Percentiles rank a stretch among this genome's conserved stretches.
These are phyloP conservation scores for Mangifera indica DNA, from an alignment of 345 rosid genomes.

Conservation along the genomic window DNA sequence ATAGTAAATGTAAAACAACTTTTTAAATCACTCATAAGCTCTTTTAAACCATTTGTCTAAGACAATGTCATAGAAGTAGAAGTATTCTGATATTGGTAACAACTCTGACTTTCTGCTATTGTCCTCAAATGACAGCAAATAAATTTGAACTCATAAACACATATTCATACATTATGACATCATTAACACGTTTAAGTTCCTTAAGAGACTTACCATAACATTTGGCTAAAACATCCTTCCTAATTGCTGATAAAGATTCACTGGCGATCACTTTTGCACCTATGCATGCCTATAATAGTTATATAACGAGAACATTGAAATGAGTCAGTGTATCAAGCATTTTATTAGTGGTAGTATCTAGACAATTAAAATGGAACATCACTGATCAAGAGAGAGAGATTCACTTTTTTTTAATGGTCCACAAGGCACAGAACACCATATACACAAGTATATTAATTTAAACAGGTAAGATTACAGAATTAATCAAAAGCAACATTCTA, in stretches of 20 bases:
- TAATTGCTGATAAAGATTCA: conserved; percentile 83
- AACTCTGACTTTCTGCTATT: not conserved
- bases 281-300: conserved; percentile 76
- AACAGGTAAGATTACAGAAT: not conserved
- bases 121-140: not conserved
- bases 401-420: not conserved
- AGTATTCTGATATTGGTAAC: not conserved
- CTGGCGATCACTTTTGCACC: conserved; percentile 97
- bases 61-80: not conserved
- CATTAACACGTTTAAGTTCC: not conserved
- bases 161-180: not conserved
- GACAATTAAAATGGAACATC: not conserved
- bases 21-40: not conserved
- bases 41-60: too few relatives aligned
- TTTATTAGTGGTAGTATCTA: not conserved
- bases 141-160: not conserved
- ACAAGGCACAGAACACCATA: not conserved
- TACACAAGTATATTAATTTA: not conserved
- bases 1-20: not conserved
- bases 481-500: not conserved
- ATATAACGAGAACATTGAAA: conserved; percentile 4
- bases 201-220: conserved; percentile 71
- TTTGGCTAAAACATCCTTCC: conserved; percentile 97
- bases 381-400: not conserved
- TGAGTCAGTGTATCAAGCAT: conserved; percentile 11